These are phyloP conservation scores for Agaricus sinodeliciosus DNA, from an alignment of 768 basidiomycete species.

Conservation along the genomic window DNA sequence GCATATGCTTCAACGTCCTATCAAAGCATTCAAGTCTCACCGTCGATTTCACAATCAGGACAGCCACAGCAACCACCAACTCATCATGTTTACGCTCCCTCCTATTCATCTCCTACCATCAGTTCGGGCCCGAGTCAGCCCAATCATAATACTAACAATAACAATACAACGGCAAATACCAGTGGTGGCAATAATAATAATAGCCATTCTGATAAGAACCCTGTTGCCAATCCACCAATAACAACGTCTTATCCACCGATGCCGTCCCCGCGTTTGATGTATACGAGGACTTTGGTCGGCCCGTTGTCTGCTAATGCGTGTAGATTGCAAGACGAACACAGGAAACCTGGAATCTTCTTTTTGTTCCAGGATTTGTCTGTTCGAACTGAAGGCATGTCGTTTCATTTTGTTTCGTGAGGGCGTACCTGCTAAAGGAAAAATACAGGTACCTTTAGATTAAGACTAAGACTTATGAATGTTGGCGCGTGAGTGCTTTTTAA, in stretches of 20 bases:
- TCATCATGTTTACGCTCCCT: not conserved
- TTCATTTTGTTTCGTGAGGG: not conserved
- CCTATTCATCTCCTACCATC: not conserved
- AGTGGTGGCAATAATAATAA: not conserved
- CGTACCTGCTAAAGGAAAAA: not conserved
- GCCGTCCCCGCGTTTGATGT: conserved; percentile 44
- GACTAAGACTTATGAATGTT: conserved; percentile 85
- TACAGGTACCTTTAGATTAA: conserved; percentile 76
- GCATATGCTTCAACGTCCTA: not conserved
- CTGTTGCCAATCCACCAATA: not conserved
- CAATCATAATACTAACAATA: too few species aligned
- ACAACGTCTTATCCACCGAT: conserved; percentile 19
- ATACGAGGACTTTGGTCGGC: conserved; percentile 86
- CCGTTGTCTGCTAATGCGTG: conserved; percentile 84
- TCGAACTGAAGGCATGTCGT: conserved; percentile 72
- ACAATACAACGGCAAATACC: not conserved
- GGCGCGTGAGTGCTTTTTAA: conserved; percentile 64
- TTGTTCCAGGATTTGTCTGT: conserved; percentile 93
- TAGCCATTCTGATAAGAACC: not conserved
- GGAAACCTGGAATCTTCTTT: conserved; percentile 86
- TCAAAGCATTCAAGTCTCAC: conserved; percentile 7
- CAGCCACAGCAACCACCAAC: not conserved
- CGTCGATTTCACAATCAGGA: not conserved
- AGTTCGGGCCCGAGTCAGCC: not conserved
- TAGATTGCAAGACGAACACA: conserved; percentile 78